Base-by-base conservation (phyloP, 2,329 filamentous ascomycete species). In the Paecilomyces sp. region DNA sequence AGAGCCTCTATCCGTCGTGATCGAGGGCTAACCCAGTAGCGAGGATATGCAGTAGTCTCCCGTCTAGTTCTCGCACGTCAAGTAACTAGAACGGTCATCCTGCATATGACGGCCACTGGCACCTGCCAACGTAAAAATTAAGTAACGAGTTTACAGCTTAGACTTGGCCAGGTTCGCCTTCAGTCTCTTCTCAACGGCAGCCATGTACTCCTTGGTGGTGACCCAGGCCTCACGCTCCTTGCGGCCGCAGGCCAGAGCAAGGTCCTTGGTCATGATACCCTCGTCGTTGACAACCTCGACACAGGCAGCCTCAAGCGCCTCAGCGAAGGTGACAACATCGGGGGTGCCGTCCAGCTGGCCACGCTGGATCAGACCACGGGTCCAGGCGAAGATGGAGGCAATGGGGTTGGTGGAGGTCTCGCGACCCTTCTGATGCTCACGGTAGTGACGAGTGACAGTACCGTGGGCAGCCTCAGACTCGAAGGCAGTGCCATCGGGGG, bases 401-500 rank as follows among this genome's bases (percentile, higher is more conserved):
- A 97, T 97, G 62, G 94, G 94, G 87, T 99, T 97, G 67, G 94
- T 99, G 53, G 92, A 96, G 59, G 94, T 99, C 80, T 96, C 91
- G 70, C 88, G 88, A 75, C 94, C 94, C 84, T 97, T 97, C 80
- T 97, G 94, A 85, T 97, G 90, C 83, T 97, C 93, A 74, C 94
- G 91, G 87, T 92, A 97, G 84, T 97, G 94, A 71, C 94, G 91
- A 58, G 94, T 99, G 67, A 99, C 94, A 64, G 94, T 97, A 71
- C 94, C 94, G 85, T 97, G 94, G 66, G 94, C 94, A 65, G 94
- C 94, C 83, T 97, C 94, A 61, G 92, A 92, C 80, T 97, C 94
- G 77, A 96, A 97, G 11, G 92, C 95, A 81, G 94, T 91, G 76
- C 94, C 94, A 77, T 96, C 91, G 59, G 94, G 94, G 61, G 94